phyloP scores from a whole-genome alignment of 805 yeast species.

The Clavispora carvajalis region DNA sequence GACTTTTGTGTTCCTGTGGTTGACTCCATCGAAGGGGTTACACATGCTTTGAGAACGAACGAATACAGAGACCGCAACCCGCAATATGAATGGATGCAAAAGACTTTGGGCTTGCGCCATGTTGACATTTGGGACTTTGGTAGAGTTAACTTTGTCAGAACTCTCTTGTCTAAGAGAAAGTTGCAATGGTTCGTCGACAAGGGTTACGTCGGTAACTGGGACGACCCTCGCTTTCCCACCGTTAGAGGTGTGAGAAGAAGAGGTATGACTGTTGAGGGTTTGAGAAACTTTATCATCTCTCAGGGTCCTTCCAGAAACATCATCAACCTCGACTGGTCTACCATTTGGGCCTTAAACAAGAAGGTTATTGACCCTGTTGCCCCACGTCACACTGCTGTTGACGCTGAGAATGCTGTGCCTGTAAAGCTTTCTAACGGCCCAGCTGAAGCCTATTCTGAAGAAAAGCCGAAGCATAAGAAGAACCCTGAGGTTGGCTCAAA shows the following conservation, averaged over 20 bases:
- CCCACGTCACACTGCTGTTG: conserved; percentile 89
- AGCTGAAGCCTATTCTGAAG: conserved; percentile 53
- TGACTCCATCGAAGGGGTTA: conserved; percentile 93
- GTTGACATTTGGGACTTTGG: conserved; percentile 98
- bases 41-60: conserved; percentile 95
- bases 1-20: conserved; percentile 98
- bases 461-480: conserved; percentile 91
- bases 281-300: conserved; percentile 84
- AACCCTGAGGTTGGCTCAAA: conserved; percentile 86
- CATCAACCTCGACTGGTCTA: conserved; percentile 94
- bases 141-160: conserved; percentile 93
- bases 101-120: conserved; percentile 75
- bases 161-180: conserved; percentile 93
- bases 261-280: conserved; percentile 99
- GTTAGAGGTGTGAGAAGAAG: conserved; percentile 99
- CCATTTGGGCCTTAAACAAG: conserved; percentile 97
- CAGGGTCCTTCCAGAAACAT: conserved; percentile 99
- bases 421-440: conserved; percentile 70
- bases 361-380: conserved; percentile 96
- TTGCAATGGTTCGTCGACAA: conserved; percentile 99
- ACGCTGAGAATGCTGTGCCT: conserved; percentile 57
- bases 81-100: conserved; percentile 94
- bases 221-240: conserved; percentile 99
- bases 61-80: conserved; percentile 99
- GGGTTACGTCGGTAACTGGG: conserved; percentile 86